Base-by-base conservation (phyloP, 2,329 filamentous ascomycete genomes). In the Talaromyces sp. region DNA sequence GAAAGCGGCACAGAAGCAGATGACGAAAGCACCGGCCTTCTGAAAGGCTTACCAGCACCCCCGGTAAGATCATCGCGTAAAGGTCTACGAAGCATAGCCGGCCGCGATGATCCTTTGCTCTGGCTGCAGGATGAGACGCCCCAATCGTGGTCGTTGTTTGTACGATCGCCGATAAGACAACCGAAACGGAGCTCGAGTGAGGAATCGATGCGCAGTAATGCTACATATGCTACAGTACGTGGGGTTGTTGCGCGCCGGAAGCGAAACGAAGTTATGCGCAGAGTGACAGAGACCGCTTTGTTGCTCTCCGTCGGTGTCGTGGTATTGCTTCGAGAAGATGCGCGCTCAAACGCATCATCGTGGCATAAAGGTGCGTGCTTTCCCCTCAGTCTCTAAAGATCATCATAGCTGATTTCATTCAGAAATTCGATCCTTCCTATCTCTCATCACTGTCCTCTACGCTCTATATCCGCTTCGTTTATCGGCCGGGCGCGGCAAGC, bases 1-100 rank as follows among this genome's bases (percentile, higher is more conserved):
- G 93, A 97, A 70, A 97, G 93, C 75, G 94, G 94, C 27, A 96
- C 93, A 19, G 94, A 98, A 75, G 94, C 94, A 45, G 94, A 97
- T 72, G 94, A 98, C 79, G 94, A 98, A 77, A 90, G 93, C 68
- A 83, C 83, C 50, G 76, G 80, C 5, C 89, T 94, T 70, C 82
- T 97, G 64, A 95, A 90, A 75, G 90, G 93, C 0, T 80, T 97
- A 25, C 93, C 94, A 1, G 91, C 93, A 2, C 91, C 93, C 2
- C 89, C 85, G n/a, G 70, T 84, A 9, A 85, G 87, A 67, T 49
- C 56, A n/a, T 83, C 87, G 37, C 89, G 90, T 74, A 97, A 97
- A 79, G 93, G 93, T 8, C 77, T 97, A 86, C 66, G 88, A 84
- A 71, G 74, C 72, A 71, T 69, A 19, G 68, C 67, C 50, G 62